These are phyloP conservation scores for Rubus parviflorus DNA, from an alignment of 306 rosid genomes.

Conservation along the genomic window DNA sequence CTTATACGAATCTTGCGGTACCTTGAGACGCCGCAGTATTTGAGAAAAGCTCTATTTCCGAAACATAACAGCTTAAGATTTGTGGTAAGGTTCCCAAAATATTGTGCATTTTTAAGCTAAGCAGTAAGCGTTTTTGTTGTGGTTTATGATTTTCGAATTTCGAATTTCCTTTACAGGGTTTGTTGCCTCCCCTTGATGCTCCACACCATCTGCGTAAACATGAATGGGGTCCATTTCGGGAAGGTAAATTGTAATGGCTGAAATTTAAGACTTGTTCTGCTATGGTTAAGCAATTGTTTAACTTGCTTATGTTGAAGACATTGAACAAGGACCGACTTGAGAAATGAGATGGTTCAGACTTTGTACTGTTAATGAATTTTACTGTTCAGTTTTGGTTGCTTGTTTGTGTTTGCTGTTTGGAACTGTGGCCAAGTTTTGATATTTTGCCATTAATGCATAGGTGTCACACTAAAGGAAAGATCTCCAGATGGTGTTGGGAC, in stretches of 20 bases:
- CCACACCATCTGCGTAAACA: conserved; percentile 98
- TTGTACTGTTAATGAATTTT: background rate
- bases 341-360: background rate
- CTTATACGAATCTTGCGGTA: conserved; percentile 72
- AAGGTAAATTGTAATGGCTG: conserved; percentile 47
- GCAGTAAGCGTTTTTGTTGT: conserved; percentile 22
- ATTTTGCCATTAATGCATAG: conserved; percentile 41
- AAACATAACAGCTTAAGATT: conserved; percentile 78
- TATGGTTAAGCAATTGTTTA: background rate
- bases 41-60: conserved; percentile 89
- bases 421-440: conserved; percentile 25
- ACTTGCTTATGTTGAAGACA: background rate
- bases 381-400: background rate
- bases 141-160: conserved; percentile 14
- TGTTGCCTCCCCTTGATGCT: conserved; percentile 97
- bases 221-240: conserved; percentile 86
- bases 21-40: conserved; percentile 95
- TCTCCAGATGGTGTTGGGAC: conserved; percentile 48
- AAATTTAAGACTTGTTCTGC: background rate
- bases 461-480: conserved; percentile 72
- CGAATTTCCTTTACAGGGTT: conserved; percentile 49
- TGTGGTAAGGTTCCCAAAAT: conserved; percentile 55
- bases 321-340: conserved; percentile 10
- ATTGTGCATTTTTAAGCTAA: conserved; percentile 11
- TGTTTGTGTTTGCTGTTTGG: background rate